Conservation (phyloP, 2,329 filamentous ascomycete species). For the Colletotrichum lentis region DNA sequence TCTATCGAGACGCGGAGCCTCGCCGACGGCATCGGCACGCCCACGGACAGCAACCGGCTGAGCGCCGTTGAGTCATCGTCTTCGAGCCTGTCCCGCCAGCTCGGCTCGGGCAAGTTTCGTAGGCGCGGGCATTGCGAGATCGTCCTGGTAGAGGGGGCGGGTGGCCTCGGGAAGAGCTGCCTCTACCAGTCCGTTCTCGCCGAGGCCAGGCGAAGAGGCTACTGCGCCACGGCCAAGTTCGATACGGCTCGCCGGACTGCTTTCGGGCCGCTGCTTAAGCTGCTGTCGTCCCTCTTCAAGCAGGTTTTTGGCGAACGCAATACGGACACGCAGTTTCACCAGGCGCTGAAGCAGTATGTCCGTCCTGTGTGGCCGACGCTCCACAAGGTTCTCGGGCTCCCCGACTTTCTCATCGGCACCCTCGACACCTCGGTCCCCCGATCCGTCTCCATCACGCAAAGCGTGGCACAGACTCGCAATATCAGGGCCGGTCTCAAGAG, state of each 20-base stretch:
- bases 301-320: slow-evolving; percentile 73
- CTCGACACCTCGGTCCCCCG: slow-evolving; percentile 50
- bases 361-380: slow-evolving; percentile 71
- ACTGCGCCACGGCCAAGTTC: slow-evolving; percentile 73
- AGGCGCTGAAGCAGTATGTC: slow-evolving; percentile 67
- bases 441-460: slow-evolving; percentile 51
- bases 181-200: slow-evolving; percentile 69
- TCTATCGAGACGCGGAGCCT: slow-evolving; percentile 59
- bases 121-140: slow-evolving; percentile 71
- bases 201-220: slow-evolving; percentile 68
- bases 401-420: slow-evolving; percentile 73
- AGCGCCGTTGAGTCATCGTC: slow-evolving; percentile 56
- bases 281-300: slow-evolving; percentile 72
- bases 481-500: slow-evolving; percentile 49
- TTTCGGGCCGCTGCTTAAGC: slow-evolving; percentile 69
- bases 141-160: slow-evolving; percentile 67
- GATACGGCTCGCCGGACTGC: slow-evolving; percentile 68
- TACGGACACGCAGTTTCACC: slow-evolving; percentile 70
- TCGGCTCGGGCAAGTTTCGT: slow-evolving; percentile 66
- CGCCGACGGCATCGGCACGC: slow-evolving; percentile 52
- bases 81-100: slow-evolving; percentile 61
- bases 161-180: slow-evolving; percentile 71
- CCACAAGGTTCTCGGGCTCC: slow-evolving; percentile 67
- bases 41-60: slow-evolving; percentile 53
- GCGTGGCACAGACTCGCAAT: slow-evolving; percentile 44